Conservation (phyloP, 495 filamentous ascomycete genomes). For the Podospora pseudoanserina region DNA sequence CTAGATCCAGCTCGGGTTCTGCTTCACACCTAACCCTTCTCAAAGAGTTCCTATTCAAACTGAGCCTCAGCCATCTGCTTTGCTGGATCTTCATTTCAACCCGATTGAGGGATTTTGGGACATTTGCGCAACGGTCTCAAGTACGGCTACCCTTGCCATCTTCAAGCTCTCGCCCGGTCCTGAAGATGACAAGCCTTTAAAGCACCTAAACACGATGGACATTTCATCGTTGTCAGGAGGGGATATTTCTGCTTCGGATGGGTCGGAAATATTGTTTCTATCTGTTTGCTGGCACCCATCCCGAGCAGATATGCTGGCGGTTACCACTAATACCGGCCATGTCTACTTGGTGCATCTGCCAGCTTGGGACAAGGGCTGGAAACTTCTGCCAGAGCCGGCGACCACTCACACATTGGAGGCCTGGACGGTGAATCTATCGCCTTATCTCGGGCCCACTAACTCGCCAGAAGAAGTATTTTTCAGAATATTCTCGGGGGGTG, state of each 20-base stretch:
- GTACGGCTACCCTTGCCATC: constrained; percentile 63
- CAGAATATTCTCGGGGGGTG: constrained; percentile 62
- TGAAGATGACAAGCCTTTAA: constrained; percentile 27
- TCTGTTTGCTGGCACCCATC: constrained; percentile 69
- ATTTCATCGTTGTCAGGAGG: constrained; percentile 22
- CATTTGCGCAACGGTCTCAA: constrained; percentile 66
- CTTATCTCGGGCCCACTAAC: constrained; percentile 6
- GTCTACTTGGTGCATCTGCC: constrained; percentile 48
- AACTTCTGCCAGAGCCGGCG: constrained; percentile 27
- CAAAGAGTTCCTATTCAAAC: constrained; percentile 45
- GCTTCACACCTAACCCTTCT: background rate
- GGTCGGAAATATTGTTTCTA: constrained; percentile 58
- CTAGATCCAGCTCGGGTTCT: background rate
- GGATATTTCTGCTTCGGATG: constrained; percentile 32
- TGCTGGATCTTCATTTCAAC: constrained; percentile 85
- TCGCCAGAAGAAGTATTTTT: constrained; percentile 14
- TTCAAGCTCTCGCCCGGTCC: constrained; percentile 44
- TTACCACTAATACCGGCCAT: constrained; percentile 67
- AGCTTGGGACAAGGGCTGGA: constrained; percentile 26
- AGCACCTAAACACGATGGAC: constrained; percentile 32
- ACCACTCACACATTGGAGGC: constrained; percentile 55
- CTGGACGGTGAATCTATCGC: constrained; percentile 61
- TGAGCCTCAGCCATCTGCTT: constrained; percentile 58
- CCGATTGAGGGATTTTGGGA: constrained; percentile 44
- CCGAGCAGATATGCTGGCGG: constrained; percentile 47